These are phyloP conservation scores for Lunasporangiospora selenospora DNA, from an alignment of 192 early-diverging fungal genomes.

Conservation along the genomic window DNA sequence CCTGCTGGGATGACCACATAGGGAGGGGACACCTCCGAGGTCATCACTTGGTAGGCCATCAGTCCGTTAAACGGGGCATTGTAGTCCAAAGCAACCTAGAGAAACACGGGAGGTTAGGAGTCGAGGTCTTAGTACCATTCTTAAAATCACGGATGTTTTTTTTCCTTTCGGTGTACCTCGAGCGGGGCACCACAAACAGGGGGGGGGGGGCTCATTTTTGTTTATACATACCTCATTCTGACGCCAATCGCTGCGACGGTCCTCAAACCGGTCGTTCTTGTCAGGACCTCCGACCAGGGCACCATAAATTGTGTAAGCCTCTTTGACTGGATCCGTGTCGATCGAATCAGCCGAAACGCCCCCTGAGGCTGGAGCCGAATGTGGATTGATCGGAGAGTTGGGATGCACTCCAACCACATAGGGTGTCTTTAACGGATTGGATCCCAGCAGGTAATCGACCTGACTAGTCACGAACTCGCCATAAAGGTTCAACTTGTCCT, in stretches of 20 bases:
- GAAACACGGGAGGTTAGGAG: not conserved
- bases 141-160: too few relatives aligned
- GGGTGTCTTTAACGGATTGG: slow-evolving; percentile 60
- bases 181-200: not conserved
- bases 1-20: slow-evolving; percentile 56
- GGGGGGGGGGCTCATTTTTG: not conserved
- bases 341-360: slow-evolving; percentile 48
- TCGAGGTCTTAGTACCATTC: too few relatives aligned
- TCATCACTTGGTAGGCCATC: slow-evolving; percentile 58
- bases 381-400: slow-evolving; percentile 65
- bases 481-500: slow-evolving; percentile 19
- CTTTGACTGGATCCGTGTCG: slow-evolving; percentile 40
- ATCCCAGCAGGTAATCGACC: slow-evolving; percentile 60
- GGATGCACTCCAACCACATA: slow-evolving; percentile 64
- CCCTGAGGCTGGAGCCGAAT: slow-evolving; percentile 63
- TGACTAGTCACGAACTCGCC: slow-evolving; percentile 46
- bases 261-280: slow-evolving; percentile 56
- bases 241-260: slow-evolving; percentile 52
- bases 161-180: too few relatives aligned
- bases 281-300: slow-evolving; percentile 65
- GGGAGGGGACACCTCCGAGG: slow-evolving; percentile 45
- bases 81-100: slow-evolving; percentile 59
- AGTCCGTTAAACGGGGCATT: slow-evolving; percentile 59
- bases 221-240: slow-evolving; percentile 52
- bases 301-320: slow-evolving; percentile 56